Evolutionary conservation across 2,329 filamentous ascomycete genomes (phyloP).

Genomic region (Pseudofabraea citricarpa): DNA sequence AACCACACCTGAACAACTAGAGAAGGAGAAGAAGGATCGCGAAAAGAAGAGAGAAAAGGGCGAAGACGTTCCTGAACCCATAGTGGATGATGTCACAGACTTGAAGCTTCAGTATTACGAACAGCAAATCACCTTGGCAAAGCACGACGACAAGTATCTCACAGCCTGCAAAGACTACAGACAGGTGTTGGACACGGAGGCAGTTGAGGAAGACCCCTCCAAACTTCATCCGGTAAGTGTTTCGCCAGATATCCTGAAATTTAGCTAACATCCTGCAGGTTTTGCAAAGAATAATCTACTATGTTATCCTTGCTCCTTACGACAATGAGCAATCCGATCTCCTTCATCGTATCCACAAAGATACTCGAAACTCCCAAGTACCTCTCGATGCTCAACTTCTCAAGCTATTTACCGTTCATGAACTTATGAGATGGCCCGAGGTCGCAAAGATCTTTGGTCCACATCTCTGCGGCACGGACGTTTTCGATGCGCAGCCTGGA

Average conservation of each 20-base stretch:
- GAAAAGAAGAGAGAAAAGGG: constrained; percentile 80
- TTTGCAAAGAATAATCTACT: constrained; percentile 94
- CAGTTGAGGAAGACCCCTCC: constrained; percentile 82
- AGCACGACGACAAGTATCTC: constrained; percentile 96
- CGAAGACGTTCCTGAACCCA: constrained; percentile 73
- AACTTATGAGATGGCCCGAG: constrained; percentile 98
- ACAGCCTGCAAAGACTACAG: constrained; percentile 98
- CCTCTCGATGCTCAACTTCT: constrained; percentile 79
- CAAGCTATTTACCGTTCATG: constrained; percentile 90
- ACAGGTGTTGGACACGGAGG: constrained; percentile 93
- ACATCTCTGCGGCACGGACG: constrained; percentile 82
- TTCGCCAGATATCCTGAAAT: background rate
- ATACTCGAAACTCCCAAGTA: constrained; percentile 75
- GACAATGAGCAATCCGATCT: constrained; percentile 99
- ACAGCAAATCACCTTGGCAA: constrained; percentile 91
- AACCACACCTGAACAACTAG: constrained; percentile 83
- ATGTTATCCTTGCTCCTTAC: constrained; percentile 91
- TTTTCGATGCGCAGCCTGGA: constrained; percentile 68
- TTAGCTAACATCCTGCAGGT: constrained; percentile 47
- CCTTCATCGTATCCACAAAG: constrained; percentile 84
- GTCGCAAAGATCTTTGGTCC: constrained; percentile 85
- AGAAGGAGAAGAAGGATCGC: constrained; percentile 83
- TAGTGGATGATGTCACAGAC: constrained; percentile 88
- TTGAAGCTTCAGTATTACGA: constrained; percentile 95
- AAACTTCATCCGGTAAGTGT: constrained; percentile 76